Evolutionary conservation across 352 stramenopile genomes (phyloP), one percentile per base, ranked within the genome.

Genomic region (Pythium monospermum): DNA sequence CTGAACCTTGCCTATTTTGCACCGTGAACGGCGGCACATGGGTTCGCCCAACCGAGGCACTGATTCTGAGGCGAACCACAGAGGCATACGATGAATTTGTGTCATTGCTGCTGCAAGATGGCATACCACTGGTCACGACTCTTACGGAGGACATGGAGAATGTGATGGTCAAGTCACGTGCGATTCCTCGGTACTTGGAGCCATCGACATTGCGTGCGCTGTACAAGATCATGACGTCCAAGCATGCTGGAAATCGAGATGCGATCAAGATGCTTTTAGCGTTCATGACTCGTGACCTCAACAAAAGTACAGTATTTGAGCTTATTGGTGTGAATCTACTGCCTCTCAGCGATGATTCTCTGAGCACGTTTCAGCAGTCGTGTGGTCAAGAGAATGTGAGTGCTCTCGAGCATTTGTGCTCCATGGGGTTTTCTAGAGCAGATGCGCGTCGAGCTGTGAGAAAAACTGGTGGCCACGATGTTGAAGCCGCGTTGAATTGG

Each of bases 401-500:
- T 21, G 56, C 67, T 18, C 59, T 89, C 16, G 63, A 73, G 19
- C 61, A 85, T 37, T 51, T 89, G 21, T 71, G 69, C 33, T 76
- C 73, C 10, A 89, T 89, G 78, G 71, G 75, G 4, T 89, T 89
- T 57, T 71, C 73, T 10, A 59, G 71, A 19, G 55, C 75, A 19
- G 65, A 85, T 46, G 69, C 69, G 11, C 51, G 64, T 18, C 53
- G 54, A 43, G 78, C 71, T 16, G 53, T 89, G 28, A 36, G 55
- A 44, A 53, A 58, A 10, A 57, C 67, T 18, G 75, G 71, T 13
- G 43, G 39, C 23, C 28, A 69, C 35, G 61, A 65, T 33, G 56
- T 85, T n/a, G 72, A 87, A 62, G 59, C 46, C 19, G 76, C 73
- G 12, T 53, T 89, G 5, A 83, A 85, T 51, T 89, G 75, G 75